A percentile compares a stretch with the other conserved stretches of the same genome.
Conservation (phyloP, 2,329 filamentous ascomycete species). For the Pseudogymnoascus pannorum region DNA sequence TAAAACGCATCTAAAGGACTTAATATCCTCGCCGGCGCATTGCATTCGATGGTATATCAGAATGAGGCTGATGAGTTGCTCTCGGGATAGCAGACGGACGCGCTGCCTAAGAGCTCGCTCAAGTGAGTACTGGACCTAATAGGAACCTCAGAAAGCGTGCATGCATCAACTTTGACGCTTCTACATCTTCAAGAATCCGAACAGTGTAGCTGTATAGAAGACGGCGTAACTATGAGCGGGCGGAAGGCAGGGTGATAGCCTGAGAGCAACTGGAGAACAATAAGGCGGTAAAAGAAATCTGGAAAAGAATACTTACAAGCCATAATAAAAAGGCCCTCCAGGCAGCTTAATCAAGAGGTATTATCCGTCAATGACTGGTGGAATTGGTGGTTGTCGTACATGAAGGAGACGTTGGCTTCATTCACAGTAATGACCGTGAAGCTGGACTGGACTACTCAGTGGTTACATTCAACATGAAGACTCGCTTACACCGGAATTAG, state of each 20-base stretch:
- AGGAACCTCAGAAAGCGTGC: not conserved
- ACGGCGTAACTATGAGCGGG: conserved; percentile 16
- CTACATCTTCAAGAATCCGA: not conserved
- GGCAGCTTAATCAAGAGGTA: conserved; percentile 15
- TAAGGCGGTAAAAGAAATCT: conserved; percentile 12
- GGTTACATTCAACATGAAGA: conserved; percentile 9
- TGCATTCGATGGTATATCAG: conserved; percentile 5
- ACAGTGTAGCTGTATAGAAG: conserved; percentile 1
- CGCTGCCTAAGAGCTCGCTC: not conserved
- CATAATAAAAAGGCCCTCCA: conserved; percentile 28
- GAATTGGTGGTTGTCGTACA: conserved; percentile 6
- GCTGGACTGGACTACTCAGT: conserved; percentile 6
- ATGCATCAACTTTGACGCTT: not conserved
- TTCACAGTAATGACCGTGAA: conserved; percentile 2
- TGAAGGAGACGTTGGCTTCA: conserved; percentile 8
- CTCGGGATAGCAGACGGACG: not conserved
- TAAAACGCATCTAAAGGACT: not conserved
- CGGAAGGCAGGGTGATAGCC: conserved; percentile 20
- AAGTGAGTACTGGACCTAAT: not conserved
- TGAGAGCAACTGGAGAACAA: conserved; percentile 14
- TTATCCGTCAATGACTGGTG: conserved; percentile 12
- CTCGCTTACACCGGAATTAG: conserved; percentile 9
- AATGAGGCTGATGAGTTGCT: conserved; percentile 9
- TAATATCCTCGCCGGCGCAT: conserved; percentile 9
- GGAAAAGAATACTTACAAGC: conserved; percentile 32